Evolutionary conservation across 805 yeast genomes (phyloP).

Genomic region (Myxozyma vanderwaltii): DNA sequence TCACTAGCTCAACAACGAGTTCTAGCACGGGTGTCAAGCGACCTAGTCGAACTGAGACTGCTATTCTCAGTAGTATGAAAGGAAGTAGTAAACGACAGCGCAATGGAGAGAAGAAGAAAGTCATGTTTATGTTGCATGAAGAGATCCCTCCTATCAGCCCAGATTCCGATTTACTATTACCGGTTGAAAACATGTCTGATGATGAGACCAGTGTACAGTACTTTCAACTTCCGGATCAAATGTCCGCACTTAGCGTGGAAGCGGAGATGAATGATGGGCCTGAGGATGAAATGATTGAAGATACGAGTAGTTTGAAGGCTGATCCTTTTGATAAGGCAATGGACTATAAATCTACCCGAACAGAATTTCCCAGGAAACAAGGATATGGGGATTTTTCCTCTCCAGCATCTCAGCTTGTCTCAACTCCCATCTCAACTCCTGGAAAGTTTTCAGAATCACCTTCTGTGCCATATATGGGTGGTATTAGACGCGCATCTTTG

Average conservation of each 20-base stretch:
- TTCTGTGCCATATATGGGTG: not conserved
- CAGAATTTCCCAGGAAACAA: not conserved
- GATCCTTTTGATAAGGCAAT: not conserved
- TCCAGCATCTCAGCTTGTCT: not conserved
- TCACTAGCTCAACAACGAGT: not conserved
- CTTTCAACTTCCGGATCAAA: conserved; percentile 15
- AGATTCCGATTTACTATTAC: conserved; percentile 22
- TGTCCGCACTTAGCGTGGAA: conserved; percentile 10
- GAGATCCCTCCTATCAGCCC: conserved; percentile 32
- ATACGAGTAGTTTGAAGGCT: not conserved
- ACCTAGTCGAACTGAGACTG: not conserved
- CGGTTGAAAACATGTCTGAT: conserved; percentile 1
- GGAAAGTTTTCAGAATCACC: not conserved
- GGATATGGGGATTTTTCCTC: not conserved
- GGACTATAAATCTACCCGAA: not conserved
- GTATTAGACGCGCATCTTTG: not conserved
- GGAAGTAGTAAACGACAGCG: conserved; percentile 23
- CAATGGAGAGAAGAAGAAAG: conserved; percentile 26
- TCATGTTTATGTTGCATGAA: conserved; percentile 26
- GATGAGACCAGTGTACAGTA: conserved; percentile 9
- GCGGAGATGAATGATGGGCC: conserved; percentile 2
- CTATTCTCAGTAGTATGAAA: conserved; percentile 22
- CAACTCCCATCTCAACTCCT: not conserved
- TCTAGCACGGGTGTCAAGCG: conserved; percentile 2
- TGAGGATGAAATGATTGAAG: conserved; percentile 19